Conservation (phyloP, 2,329 filamentous ascomycete species). For the Cladosporium sp. region DNA sequence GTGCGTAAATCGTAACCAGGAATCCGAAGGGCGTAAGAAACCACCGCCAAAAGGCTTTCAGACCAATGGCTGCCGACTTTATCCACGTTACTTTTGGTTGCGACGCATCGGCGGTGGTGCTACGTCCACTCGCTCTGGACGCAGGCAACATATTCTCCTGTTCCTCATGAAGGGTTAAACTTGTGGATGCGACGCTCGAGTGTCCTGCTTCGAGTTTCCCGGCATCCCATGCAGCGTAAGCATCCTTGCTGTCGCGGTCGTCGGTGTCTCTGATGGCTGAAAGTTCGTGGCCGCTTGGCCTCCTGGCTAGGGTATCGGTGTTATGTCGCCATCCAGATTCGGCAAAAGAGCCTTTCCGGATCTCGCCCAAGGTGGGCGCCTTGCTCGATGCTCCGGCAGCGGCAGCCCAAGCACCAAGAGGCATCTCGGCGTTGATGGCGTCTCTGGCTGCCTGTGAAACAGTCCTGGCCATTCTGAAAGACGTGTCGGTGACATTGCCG, state of each 20-base stretch:
- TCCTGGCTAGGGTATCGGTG: constrained; percentile 12
- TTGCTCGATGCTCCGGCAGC: constrained; percentile 38
- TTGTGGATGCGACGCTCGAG: neutral
- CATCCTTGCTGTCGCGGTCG: neutral
- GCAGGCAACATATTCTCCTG: neutral
- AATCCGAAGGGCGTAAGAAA: constrained; percentile 72
- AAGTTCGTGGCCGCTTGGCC: constrained; percentile 12
- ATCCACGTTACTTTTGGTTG: constrained; percentile 43
- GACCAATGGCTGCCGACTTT: constrained; percentile 54
- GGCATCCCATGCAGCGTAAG: neutral
- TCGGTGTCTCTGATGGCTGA: neutral
- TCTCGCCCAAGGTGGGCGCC: constrained; percentile 41
- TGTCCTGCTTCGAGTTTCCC: neutral
- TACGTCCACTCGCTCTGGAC: too few relatives aligned
- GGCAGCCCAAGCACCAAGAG: constrained; percentile 32
- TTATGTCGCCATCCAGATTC: constrained; percentile 14
- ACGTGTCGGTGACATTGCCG: too few relatives aligned
- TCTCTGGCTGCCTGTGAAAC: neutral
- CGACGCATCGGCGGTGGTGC: constrained; percentile 36
- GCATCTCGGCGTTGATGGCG: constrained; percentile 16
- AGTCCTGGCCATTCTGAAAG: neutral
- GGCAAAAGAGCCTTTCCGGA: constrained; percentile 27
- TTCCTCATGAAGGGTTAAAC: neutral
- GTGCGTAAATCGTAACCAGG: constrained; percentile 70
- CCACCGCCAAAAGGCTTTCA: constrained; percentile 66